phyloP scores from a whole-genome alignment of 2,329 filamentous ascomycete species.

The Penicillium sp. region DNA sequence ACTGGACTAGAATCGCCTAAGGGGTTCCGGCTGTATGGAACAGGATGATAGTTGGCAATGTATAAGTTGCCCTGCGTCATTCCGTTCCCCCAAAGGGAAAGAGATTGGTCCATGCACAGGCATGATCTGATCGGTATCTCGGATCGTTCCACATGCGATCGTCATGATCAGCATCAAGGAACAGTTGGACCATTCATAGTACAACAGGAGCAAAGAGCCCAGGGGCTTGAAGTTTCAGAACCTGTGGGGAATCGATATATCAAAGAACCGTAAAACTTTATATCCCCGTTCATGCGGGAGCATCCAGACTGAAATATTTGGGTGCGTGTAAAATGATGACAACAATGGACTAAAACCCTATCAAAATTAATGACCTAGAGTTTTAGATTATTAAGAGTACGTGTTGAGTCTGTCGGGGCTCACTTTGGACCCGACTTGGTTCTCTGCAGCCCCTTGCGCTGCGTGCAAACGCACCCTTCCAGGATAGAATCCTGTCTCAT shows the following conservation, averaged over 20 bases:
- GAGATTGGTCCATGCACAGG: not conserved
- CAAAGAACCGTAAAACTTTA: not conserved
- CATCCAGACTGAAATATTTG: not conserved
- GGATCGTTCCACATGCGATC: conserved; percentile 2
- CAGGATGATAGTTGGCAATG: not conserved
- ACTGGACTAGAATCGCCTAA: too few relatives aligned
- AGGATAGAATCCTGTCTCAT: conserved; percentile 17
- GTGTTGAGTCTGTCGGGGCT: not conserved
- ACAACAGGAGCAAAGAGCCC: not conserved
- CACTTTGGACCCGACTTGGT: conserved; percentile 5
- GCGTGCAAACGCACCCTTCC: conserved; percentile 12
- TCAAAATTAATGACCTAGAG: not conserved
- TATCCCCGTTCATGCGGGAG: not conserved
- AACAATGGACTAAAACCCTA: not conserved
- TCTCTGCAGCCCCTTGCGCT: conserved; percentile 22
- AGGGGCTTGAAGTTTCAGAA: conserved; percentile 1
- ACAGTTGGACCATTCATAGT: not conserved
- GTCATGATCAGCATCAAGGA: conserved; percentile 1
- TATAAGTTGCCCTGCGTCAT: conserved; percentile 1
- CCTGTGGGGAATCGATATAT: conserved; percentile 2
- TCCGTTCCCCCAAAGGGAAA: not conserved
- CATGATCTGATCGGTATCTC: not conserved
- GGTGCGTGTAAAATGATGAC: not conserved
- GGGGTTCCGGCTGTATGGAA: not conserved
- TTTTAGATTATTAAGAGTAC: not conserved